Conservation (phyloP, 768 basidiomycete genomes). For the Rhodotorula babjevae region DNA sequence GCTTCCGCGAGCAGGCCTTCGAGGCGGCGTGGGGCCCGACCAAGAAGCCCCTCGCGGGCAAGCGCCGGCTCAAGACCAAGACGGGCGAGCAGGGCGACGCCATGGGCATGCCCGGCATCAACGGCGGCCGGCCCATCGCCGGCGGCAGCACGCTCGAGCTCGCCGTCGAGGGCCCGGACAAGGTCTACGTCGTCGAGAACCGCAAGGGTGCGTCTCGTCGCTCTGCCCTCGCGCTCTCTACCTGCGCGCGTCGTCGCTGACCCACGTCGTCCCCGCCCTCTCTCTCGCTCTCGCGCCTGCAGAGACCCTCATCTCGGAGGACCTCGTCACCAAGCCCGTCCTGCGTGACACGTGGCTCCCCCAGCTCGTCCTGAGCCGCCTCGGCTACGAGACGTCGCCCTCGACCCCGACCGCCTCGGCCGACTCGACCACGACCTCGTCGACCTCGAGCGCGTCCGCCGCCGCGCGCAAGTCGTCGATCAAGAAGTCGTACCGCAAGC, state of each 20-base stretch:
- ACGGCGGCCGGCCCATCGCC: conserved; percentile 52
- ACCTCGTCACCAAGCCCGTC: conserved; percentile 19
- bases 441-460: not conserved
- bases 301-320: conserved; percentile 32
- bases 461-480: not conserved
- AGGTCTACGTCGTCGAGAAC: conserved; percentile 57
- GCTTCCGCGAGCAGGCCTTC: conserved; percentile 56
- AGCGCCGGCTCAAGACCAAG: conserved; percentile 56
- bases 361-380: not conserved
- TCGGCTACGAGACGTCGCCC: not conserved
- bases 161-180: conserved; percentile 46
- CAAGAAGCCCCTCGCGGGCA: conserved; percentile 28
- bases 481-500: conserved; percentile 8
- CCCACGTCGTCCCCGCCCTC: not conserved
- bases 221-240: conserved; percentile 8
- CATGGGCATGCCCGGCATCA: conserved; percentile 56
- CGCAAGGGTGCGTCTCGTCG: conserved; percentile 29
- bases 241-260: not conserved
- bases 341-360: conserved; percentile 34
- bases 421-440: not conserved
- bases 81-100: conserved; percentile 42
- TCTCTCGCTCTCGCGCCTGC: not conserved
- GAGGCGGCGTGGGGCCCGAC: not conserved
- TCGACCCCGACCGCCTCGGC: not conserved
- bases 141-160: not conserved